Percentiles rank a stretch among this genome's conserved stretches.
These are phyloP conservation scores for Berberis vulgaris DNA, from an alignment of 164 flowering plant species.

Conservation along the genomic window DNA sequence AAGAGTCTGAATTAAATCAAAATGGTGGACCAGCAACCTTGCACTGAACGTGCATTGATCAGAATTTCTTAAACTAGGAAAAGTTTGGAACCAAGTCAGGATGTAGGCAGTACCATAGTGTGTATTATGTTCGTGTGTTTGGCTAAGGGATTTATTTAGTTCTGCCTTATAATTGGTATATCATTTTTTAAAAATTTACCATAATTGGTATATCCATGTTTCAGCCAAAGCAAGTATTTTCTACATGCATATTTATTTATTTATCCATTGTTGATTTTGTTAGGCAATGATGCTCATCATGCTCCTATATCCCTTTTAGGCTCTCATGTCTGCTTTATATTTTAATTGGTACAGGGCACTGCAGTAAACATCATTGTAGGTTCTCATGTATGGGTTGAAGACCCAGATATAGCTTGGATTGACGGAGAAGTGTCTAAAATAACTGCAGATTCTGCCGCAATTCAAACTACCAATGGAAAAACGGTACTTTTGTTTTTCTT, in stretches of 20 bases:
- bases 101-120: too few relatives aligned
- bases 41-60: too few relatives aligned
- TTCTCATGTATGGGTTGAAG: constrained; percentile 6
- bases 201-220: not conserved
- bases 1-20: too few relatives aligned
- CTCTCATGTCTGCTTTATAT: not conserved
- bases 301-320: not conserved
- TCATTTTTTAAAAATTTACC: not conserved
- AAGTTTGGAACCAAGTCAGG: too few relatives aligned
- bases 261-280: too few relatives aligned
- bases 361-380: constrained; percentile 5
- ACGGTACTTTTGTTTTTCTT: not conserved
- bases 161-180: not conserved
- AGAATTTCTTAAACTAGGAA: too few relatives aligned
- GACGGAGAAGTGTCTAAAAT: constrained; percentile 3
- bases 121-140: too few relatives aligned
- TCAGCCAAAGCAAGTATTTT: too few relatives aligned
- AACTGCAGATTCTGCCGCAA: not conserved
- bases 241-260: not conserved
- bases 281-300: not conserved
- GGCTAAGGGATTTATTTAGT: too few relatives aligned
- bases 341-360: not conserved
- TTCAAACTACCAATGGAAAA: constrained; percentile 2
- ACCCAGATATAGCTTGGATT: constrained; percentile 4
- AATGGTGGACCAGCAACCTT: too few relatives aligned